phyloP scores from a whole-genome alignment of 768 basidiomycete genomes.

The Podaxis pistillaris region DNA sequence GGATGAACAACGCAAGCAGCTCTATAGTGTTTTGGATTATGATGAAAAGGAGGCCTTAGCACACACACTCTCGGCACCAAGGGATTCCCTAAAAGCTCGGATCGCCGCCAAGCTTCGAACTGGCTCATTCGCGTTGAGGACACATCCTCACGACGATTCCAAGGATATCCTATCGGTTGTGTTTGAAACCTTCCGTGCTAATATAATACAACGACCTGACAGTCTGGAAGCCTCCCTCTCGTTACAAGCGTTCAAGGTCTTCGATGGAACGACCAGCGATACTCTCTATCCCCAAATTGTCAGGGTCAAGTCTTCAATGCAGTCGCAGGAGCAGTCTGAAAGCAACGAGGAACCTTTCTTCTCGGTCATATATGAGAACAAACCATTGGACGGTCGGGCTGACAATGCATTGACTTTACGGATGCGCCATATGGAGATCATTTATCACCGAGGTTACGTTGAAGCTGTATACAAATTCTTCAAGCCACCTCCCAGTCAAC shows the following conservation, averaged over 20 bases:
- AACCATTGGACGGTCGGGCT: slow-evolving; percentile 87
- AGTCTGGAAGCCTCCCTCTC: slow-evolving; percentile 85
- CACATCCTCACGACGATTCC: slow-evolving; percentile 61
- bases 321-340: slow-evolving; percentile 16
- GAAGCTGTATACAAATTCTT: slow-evolving; percentile 92
- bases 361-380: slow-evolving; percentile 87
- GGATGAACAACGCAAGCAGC: slow-evolving; percentile 84
- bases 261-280: slow-evolving; percentile 83
- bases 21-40: slow-evolving; percentile 89
- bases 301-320: slow-evolving; percentile 47
- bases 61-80: slow-evolving; percentile 66
- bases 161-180: slow-evolving; percentile 82
- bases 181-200: slow-evolving; percentile 84
- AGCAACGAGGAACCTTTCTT: slow-evolving; percentile 57
- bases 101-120: slow-evolving; percentile 77
- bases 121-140: slow-evolving; percentile 83
- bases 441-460: slow-evolving; percentile 92
- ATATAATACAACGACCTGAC: slow-evolving; percentile 80
- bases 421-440: slow-evolving; percentile 95
- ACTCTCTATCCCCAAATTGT: slow-evolving; percentile 91
- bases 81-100: slow-evolving; percentile 77
- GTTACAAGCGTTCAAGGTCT: slow-evolving; percentile 82
- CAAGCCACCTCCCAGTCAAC: slow-evolving; percentile 89
- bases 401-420: slow-evolving; percentile 87
- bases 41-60: slow-evolving; percentile 81